Base-by-base conservation (phyloP, 192 early-diverging fungal genomes). In the Helicostylum pulchrum region DNA sequence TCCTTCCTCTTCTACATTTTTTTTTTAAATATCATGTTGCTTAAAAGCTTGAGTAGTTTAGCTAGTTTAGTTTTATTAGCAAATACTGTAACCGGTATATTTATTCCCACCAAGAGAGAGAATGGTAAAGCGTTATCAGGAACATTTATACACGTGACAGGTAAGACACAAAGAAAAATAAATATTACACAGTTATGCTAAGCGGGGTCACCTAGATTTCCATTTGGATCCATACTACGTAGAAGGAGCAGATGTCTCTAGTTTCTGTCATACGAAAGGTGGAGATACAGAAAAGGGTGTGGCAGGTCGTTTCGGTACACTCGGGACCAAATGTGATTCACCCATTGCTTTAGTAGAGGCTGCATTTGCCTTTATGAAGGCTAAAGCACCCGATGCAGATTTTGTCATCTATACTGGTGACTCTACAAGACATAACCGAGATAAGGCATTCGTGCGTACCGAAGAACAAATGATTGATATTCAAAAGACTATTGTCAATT, bases 361-460 rank as follows among this genome's bases (percentile, higher is more conserved):
- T 1, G 50, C 74, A 12, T 76, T 78, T 58, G 44, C 48, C 2
- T 76, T 73, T 31, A 39, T 78, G 42, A 68, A 67, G 12, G 45
- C 51, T 7, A 15, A 53, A 0, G 45, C 69, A 11, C 44, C 45
- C 15, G 64, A 73, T 32, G 54, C 68, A 17, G 74, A 78, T 53
- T 78, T 78, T 57, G 55, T 78, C 32, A 31, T 78, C 15, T 78
- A 78, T 65, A 78, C 77, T 30, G 72, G 67, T 17, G 77, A 78
- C 32, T 62, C 70, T 10, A 31, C 71, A 4, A 61, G 74, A 17
- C 77, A 78, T 61, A 53, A 70, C 36, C 54, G 69, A 7, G 63
- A 71, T 61, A 50, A 59, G 7, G 8, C 42, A 14, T 11, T 61
- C 10, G 20, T 57, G 20, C 67, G 67, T 14, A 62, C 72, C 15